Base-by-base conservation (phyloP, 768 basidiomycete species). In the Pulveroboletus frians region DNA sequence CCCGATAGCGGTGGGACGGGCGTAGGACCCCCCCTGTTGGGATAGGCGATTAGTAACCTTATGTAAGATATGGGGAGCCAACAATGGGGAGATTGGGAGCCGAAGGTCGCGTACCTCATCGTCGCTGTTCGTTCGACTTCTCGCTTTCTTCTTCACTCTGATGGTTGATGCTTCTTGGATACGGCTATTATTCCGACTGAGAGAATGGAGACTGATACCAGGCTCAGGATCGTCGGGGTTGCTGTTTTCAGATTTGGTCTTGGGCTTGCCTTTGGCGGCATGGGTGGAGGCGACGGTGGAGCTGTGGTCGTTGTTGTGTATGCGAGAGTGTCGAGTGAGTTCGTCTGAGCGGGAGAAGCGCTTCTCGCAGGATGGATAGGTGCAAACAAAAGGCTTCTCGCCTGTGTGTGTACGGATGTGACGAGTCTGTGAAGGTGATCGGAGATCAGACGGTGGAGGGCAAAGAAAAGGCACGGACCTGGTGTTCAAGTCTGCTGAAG, bases 361-460 rank as follows among this genome's bases (percentile, higher is more conserved):
- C 69, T 98, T 99, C 70, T 96, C 94, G 78, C 95, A 99, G n/a
- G 84, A 81, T 4, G 90, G 83, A 66, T 85, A 90, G 2, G 83
- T 85, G 78, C 95, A 99, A 18, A 81, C 78, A 61, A 97, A 97
- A 3, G 95, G 95, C 60, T 96, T 97, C 71, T 99, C 95, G 62
- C 95, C 95, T 0, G 95, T 99, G 68, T 99, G 95, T 0, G 94
- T 99, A 51, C 95, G 87, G 47, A 97, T 96, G 64, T 99, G 95
- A 54, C 95, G 86, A 17, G 95, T 99, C 91, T 98, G 68, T 0
- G 31, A 32, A 40, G 10, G 30, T 23, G 52, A 61, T 58, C 49
- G 48, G 50, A 37, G 55, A 60, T 51, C 51, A 50, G 50, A 47
- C 51, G 47, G 46, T 30, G 37, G 47, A 13, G 15, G 18, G 36